These are phyloP conservation scores for Fonsecaea multimorphosa DNA, from an alignment of 2,329 filamentous ascomycete species.

Conservation along the genomic window DNA sequence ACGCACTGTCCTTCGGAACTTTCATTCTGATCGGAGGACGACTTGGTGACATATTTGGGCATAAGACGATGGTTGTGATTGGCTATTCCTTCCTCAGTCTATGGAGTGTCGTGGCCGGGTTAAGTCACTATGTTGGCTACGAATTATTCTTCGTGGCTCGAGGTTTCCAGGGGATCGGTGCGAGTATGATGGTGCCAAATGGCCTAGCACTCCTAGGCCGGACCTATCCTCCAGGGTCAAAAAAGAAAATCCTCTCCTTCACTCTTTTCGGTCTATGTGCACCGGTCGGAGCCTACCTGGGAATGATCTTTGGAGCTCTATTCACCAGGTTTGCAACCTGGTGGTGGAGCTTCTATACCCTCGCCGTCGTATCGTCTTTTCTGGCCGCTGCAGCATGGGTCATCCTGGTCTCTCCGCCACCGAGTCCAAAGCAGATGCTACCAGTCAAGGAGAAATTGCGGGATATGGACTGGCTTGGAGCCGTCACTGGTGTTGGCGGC, in stretches of 20 bases:
- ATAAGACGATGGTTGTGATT: conserved; percentile 51
- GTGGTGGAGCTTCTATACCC: conserved; percentile 55
- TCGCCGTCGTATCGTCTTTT: conserved; percentile 46
- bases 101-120: conserved; percentile 50
- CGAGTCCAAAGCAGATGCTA: conserved; percentile 36
- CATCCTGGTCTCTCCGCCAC: conserved; percentile 46
- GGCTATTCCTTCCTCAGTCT: conserved; percentile 50
- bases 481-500: conserved; percentile 55
- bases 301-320: conserved; percentile 38
- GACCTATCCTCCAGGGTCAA: conserved; percentile 58
- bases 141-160: conserved; percentile 48
- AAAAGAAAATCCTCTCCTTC: conserved; percentile 63
- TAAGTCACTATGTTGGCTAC: conserved; percentile 46
- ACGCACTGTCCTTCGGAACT: conserved; percentile 52
- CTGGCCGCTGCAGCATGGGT: conserved; percentile 44
- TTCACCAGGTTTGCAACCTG: conserved; percentile 48
- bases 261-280: conserved; percentile 52
- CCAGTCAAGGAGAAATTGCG: conserved; percentile 41
- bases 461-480: conserved; percentile 45
- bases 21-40: conserved; percentile 54
- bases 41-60: conserved; percentile 53
- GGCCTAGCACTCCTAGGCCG: conserved; percentile 65
- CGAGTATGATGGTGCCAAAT: conserved; percentile 66
- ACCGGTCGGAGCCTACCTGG: conserved; percentile 50
- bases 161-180: conserved; percentile 56